Evolutionary conservation across 805 yeast species (phyloP).

Genomic region (Kockiozyma suomiensis): DNA sequence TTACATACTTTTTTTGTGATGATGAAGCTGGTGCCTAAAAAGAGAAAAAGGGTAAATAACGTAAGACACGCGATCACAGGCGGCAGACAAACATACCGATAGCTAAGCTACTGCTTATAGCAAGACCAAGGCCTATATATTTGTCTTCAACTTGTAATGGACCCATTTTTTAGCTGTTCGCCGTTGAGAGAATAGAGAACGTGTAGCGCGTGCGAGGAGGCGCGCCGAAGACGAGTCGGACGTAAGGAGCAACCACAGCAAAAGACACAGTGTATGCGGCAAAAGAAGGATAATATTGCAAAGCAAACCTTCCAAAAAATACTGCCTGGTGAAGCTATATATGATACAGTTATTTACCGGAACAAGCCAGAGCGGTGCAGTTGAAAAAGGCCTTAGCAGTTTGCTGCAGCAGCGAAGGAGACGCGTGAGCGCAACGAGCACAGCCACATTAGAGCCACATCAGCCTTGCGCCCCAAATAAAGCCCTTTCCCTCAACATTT

Average conservation of each 20-base stretch:
- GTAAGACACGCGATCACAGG: too few relatives aligned
- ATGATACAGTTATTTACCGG: too few relatives aligned
- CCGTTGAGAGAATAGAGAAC: neutral
- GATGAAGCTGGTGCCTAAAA: conserved; percentile 54
- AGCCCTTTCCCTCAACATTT: neutral
- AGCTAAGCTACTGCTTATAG: conserved; percentile 83
- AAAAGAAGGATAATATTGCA: neutral
- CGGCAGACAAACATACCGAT: conserved; percentile 69
- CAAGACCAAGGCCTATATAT: conserved; percentile 84
- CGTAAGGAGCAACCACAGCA: neutral
- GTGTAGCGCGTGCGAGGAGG: neutral
- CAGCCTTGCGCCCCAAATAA: neutral
- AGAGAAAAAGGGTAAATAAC: neutral
- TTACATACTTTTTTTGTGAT: conserved; percentile 65
- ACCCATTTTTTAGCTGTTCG: conserved; percentile 8
- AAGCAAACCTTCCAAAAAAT: too few relatives aligned
- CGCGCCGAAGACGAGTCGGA: neutral
- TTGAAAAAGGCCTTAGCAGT: too few relatives aligned
- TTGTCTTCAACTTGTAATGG: conserved; percentile 64
- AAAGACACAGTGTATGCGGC: neutral
- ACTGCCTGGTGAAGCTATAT: too few relatives aligned
- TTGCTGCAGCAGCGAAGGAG: neutral
- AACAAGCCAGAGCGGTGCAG: too few relatives aligned
- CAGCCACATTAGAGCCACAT: neutral
- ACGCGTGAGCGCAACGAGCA: conserved; percentile 2